A percentile compares a stretch with the other conserved stretches of the same genome.
These are phyloP conservation scores for Eudorina sp. DNA, from an alignment of 139 green algal genomes.

Conservation along the genomic window DNA sequence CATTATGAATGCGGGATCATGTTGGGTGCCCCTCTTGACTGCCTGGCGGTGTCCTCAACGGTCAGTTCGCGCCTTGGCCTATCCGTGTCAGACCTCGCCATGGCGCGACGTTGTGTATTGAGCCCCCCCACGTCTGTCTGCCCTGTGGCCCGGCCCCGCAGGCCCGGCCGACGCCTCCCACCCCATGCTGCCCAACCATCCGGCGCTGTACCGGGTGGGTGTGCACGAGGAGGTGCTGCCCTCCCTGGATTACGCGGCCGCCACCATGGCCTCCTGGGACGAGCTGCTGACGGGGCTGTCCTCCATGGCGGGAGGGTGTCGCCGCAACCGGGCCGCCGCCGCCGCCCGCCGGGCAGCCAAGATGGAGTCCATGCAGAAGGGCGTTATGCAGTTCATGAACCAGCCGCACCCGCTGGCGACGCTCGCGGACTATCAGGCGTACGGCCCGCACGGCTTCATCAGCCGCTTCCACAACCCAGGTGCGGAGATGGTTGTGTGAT, in stretches of 20 bases:
- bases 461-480: conserved; percentile 95
- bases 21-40: too few species aligned
- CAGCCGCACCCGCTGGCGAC: conserved; percentile 95
- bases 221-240: conserved; percentile 14
- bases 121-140: neutral
- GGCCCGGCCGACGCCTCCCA: conserved; percentile 74
- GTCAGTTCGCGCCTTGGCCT: too few species aligned
- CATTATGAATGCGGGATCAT: too few species aligned
- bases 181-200: conserved; percentile 84
- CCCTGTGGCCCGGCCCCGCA: neutral
- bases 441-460: conserved; percentile 91
- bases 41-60: too few species aligned
- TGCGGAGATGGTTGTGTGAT: too few species aligned
- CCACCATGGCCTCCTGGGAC: conserved; percentile 34
- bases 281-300: neutral
- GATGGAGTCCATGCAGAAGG: conserved; percentile 52
- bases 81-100: too few species aligned
- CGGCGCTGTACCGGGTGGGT: conserved; percentile 83
- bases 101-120: too few species aligned
- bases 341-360: neutral
- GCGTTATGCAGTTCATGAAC: conserved; percentile 91
- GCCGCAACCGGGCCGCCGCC: neutral
- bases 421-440: conserved; percentile 86
- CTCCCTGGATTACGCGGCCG: conserved; percentile 22
- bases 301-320: neutral